Conservation (phyloP, 2,329 filamentous ascomycete species). For the Aspergillus texensis region DNA sequence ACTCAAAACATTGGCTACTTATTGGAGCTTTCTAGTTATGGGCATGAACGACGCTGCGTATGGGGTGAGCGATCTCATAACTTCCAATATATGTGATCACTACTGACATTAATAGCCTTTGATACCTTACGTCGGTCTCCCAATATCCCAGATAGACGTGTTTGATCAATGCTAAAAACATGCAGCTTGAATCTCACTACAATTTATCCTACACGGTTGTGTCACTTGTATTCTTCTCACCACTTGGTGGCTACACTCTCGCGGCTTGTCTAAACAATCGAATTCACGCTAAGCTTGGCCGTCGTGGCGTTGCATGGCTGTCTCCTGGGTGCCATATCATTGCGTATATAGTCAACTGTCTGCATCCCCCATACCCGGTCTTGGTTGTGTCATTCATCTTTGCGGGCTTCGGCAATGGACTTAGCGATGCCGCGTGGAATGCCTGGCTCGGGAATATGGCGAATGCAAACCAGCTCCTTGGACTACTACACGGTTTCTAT, state of each 20-base stretch:
- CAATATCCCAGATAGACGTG: too few species aligned
- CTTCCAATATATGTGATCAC: background rate
- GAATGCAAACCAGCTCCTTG: conserved; percentile 69
- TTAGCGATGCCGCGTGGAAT: too few species aligned
- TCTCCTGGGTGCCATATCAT: conserved; percentile 53
- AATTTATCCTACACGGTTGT: conserved; percentile 49
- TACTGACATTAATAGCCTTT: background rate
- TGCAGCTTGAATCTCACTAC: conserved; percentile 50
- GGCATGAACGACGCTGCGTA: conserved; percentile 26
- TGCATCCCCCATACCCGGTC: conserved; percentile 45
- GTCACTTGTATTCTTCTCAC: conserved; percentile 52
- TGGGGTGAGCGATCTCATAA: background rate
- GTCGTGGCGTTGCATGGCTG: conserved; percentile 70
- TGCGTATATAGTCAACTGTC: conserved; percentile 35
- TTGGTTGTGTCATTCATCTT: conserved; percentile 29
- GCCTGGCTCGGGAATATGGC: conserved; percentile 69
- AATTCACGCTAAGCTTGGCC: conserved; percentile 43
- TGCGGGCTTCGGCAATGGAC: too few species aligned
- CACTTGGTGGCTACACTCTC: conserved; percentile 49
- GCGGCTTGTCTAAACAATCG: conserved; percentile 49
- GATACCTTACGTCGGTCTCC: background rate
- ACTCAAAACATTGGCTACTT: conserved; percentile 14
- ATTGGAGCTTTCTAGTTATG: conserved; percentile 26
- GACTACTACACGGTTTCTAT: conserved; percentile 72
- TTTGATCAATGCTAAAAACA: background rate